phyloP scores from a whole-genome alignment of 768 basidiomycete species.

The Hericium erinaceus region DNA sequence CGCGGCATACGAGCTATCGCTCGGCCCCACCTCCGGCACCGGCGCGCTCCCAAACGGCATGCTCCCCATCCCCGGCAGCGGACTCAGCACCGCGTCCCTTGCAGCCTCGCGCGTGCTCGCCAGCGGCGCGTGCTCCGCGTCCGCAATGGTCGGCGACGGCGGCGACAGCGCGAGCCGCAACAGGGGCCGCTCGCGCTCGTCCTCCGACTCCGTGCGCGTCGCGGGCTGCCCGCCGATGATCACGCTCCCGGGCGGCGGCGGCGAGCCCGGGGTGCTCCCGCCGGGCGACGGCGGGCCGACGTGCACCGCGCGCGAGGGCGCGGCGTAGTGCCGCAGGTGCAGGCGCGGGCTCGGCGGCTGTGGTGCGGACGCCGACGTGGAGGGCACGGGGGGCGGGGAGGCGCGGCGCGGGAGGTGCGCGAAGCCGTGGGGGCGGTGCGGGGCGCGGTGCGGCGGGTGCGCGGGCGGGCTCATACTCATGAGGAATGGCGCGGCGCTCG shows the following conservation, averaged over 20 bases:
- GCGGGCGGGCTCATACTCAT: neutral
- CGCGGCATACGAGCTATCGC: constrained; percentile 11
- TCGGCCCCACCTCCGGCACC: neutral
- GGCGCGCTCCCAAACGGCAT: neutral
- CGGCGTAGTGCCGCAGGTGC: constrained; percentile 14
- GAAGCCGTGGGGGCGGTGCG: neutral
- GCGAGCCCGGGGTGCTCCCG: neutral
- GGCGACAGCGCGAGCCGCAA: neutral
- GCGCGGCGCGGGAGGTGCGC: too few relatives aligned
- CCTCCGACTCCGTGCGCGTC: constrained; percentile 1
- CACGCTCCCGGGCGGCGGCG: neutral
- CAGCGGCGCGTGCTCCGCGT: neutral
- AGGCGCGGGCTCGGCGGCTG: constrained; percentile 8
- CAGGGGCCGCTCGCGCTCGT: constrained; percentile 4
- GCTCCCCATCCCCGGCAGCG: constrained; percentile 2
- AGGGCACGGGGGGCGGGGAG: neutral
- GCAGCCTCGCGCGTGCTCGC: constrained; percentile 1
- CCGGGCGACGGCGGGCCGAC: neutral
- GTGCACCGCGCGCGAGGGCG: constrained; percentile 1
- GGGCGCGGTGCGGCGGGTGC: constrained; percentile 4
- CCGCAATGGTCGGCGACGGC: neutral
- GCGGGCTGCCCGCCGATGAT: constrained; percentile 4
- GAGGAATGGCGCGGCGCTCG: constrained; percentile 6
- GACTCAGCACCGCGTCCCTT: neutral
- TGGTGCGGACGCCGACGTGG: neutral